These are phyloP conservation scores for Coffea canephora DNA, from an alignment of 257 asterid genomes.

Conservation along the genomic window DNA sequence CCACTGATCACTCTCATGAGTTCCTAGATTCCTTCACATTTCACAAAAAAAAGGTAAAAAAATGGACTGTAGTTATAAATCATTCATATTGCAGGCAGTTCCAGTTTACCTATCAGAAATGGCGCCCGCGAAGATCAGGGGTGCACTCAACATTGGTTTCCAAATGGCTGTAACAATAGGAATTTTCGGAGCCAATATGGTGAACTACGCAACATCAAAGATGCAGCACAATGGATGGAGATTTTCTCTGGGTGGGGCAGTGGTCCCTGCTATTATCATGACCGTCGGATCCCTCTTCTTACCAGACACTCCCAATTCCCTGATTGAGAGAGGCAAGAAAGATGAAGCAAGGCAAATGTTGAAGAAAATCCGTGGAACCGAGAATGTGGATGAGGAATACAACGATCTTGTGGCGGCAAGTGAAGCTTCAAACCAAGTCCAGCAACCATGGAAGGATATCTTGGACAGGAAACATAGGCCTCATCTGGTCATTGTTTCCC, in stretches of 20 bases:
- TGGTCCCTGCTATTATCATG: slow-evolving; percentile 53
- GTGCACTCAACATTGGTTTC: slow-evolving; percentile 60
- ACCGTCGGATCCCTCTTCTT: slow-evolving; percentile 40
- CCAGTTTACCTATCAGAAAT: slow-evolving; percentile 71
- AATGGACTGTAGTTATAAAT: not conserved
- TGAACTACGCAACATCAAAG: slow-evolving; percentile 42
- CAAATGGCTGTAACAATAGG: slow-evolving; percentile 56
- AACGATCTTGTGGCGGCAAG: slow-evolving; percentile 50
- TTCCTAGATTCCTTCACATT: not conserved
- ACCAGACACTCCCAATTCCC: slow-evolving; percentile 67
- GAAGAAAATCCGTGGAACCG: slow-evolving; percentile 38
- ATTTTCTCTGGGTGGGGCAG: slow-evolving; percentile 48
- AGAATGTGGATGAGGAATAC: slow-evolving; percentile 34
- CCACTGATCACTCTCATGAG: not conserved
- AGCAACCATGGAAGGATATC: slow-evolving; percentile 35
- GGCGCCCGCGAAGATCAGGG: slow-evolving; percentile 63
- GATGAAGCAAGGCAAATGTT: slow-evolving; percentile 36
- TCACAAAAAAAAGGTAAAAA: not conserved
- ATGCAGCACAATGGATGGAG: slow-evolving; percentile 54
- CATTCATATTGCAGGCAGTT: slow-evolving; percentile 41
- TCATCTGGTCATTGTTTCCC: slow-evolving; percentile 37
- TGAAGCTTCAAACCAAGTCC: slow-evolving; percentile 27
- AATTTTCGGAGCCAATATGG: slow-evolving; percentile 40
- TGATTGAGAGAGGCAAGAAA: slow-evolving; percentile 41
- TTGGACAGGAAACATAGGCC: slow-evolving; percentile 34